Base-by-base conservation (phyloP, 306 rosid genomes). In the Quillaja saponaria region DNA sequence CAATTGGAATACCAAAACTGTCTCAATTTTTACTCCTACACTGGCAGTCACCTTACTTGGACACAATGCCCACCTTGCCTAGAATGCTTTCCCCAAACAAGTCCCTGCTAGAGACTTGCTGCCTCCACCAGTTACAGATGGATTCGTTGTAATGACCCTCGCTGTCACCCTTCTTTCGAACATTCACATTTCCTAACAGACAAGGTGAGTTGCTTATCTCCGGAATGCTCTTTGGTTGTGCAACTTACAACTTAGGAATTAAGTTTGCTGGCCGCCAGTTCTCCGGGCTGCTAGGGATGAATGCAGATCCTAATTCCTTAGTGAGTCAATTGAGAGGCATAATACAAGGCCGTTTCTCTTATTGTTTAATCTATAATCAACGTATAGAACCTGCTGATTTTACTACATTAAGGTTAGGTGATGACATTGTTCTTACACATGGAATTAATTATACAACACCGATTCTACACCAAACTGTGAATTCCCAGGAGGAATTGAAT, bases 1-100 rank as follows among this genome's bases (percentile, higher is more conserved):
- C 1, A 6, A 10, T 72, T 14, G 66, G 71, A 42, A 56, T 34
- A 20, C 49, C 71, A 9, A 0, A 2, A 5, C 19, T 3, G 1
- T 0, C 6, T 6, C 46, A 19, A 16, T 57, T 14, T 58, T 3
- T 55, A 5, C 42, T 57, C 46, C 11, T 64, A 72, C 46, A 64
- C 61, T 0, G 56, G 72, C 2, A 33, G 72, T 13, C 46, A 61
- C 55, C 61, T 58, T 8, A 44, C 42, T 13, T 72, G 67, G 77
- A 64, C 49, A n/a, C 77, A 72, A 13, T 72, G 77, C 35, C 3
- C 14, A 8, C 71, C 71, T 6, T 64, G 67, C 28, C 8, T 21
- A 31, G 37, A 51, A 1, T 73, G 72, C 55, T 73, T 39, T 35
- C 1, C 20, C 0, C 72, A 66, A 51, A 21, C 10, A 47, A 8